Evolutionary conservation across 2,329 filamentous ascomycete species (phyloP), one percentile per base, ranked within the genome.

Genomic region (Colletotrichum liriopes): DNA sequence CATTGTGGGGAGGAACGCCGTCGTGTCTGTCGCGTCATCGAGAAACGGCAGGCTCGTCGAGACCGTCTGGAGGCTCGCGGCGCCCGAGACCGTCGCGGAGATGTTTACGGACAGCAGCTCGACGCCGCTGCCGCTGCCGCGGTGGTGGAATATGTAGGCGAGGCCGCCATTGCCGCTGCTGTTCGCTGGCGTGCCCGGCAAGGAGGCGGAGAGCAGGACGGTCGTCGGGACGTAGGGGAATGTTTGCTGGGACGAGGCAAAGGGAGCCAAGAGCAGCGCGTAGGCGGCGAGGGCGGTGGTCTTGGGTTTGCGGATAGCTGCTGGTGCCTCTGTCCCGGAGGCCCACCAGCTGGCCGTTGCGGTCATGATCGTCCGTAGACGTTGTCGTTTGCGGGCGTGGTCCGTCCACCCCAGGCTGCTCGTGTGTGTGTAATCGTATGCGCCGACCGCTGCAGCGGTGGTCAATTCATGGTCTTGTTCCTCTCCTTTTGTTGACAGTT

Each of bases 191-290:
- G 84, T 83, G 29, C 84, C 81, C 73, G 88, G 85, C 65, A 85
- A 80, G 69, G 82, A 78, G 69, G 82, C 78, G 8, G 88, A 85
- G 56, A 91, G 86, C 70, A 96, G 88, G 64, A 97, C 87, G 39
- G 89, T 90, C 0, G 94, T 94, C 3, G 94, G 93, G 67, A 92
- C 91, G 84, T 97, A 97, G 35, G 94, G 94, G 64, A 94, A 87
- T 60, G 80, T 81, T 76, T 86, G 84, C 63, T 86, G 84, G 8
- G 81, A 77, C 47, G 78, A 75, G 26, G 52, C 72, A 26, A 65
- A 29, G 18, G 68, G 55, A 4, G 68, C 49, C 32, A 74, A 39
- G n/a, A 74, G 52, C 65, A 74, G 58, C n/a, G 68, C 67, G 3
- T n/a, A 56, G 54, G 35, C n/a, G 32, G 67, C 58, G 43, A 65